phyloP scores from a whole-genome alignment of 2,329 filamentous ascomycete species.

The Fusarium newnesense region DNA sequence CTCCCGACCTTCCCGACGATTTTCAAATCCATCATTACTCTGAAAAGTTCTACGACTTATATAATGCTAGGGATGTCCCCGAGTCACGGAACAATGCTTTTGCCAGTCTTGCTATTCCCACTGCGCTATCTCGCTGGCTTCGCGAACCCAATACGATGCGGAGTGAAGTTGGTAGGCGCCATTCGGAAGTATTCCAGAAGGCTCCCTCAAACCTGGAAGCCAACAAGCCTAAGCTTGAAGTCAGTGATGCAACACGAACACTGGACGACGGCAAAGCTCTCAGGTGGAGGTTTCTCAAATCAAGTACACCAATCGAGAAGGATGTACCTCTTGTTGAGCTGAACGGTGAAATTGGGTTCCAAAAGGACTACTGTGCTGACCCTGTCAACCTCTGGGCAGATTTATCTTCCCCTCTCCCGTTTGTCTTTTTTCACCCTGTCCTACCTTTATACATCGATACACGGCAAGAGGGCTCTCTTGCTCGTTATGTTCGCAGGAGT shows the following conservation, averaged over 20 bases:
- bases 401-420: slow-evolving; percentile 72
- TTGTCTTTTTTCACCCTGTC: slow-evolving; percentile 87
- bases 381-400: slow-evolving; percentile 75
- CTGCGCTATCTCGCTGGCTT: slow-evolving; percentile 81
- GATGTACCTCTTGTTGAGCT: slow-evolving; percentile 74
- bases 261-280: slow-evolving; percentile 56
- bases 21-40: slow-evolving; percentile 76
- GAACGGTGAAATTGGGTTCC: slow-evolving; percentile 79
- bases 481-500: slow-evolving; percentile 91
- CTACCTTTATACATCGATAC: slow-evolving; percentile 95
- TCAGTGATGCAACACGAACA: slow-evolving; percentile 59
- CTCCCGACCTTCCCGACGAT: slow-evolving; percentile 72
- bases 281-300: slow-evolving; percentile 75
- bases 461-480: slow-evolving; percentile 82
- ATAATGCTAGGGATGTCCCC: slow-evolving; percentile 69
- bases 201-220: slow-evolving; percentile 57
- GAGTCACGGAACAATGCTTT: slow-evolving; percentile 80
- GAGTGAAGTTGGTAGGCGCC: slow-evolving; percentile 72
- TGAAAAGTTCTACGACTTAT: slow-evolving; percentile 78
- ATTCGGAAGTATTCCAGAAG: slow-evolving; percentile 74
- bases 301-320: slow-evolving; percentile 63
- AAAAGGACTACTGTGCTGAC: slow-evolving; percentile 76
- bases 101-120: slow-evolving; percentile 78
- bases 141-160: slow-evolving; percentile 76
- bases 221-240: slow-evolving; percentile 55